Conservation (phyloP, 139 green algal species). For the Asterochloris erici region DNA sequence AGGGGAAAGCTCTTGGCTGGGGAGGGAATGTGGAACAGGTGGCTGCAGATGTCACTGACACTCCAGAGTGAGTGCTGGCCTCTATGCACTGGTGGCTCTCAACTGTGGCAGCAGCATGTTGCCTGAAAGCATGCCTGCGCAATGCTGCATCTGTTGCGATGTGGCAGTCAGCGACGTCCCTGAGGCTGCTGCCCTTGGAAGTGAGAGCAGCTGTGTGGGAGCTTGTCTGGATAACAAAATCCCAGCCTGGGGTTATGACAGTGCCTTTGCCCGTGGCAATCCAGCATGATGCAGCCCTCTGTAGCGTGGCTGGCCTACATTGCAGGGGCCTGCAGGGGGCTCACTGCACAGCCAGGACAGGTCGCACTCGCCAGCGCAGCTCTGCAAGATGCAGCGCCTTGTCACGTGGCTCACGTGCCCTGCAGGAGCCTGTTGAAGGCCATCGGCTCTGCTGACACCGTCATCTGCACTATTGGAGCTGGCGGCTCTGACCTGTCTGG, state of each 20-base stretch:
- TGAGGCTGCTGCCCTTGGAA: too few relatives aligned
- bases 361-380: too few relatives aligned
- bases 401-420: background rate
- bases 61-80: slow-evolving; percentile 13
- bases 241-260: too few relatives aligned
- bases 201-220: too few relatives aligned
- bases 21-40: slow-evolving; percentile 37
- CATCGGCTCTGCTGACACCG: slow-evolving; percentile 44
- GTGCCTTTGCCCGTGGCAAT: too few relatives aligned
- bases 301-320: background rate
- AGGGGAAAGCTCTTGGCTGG: slow-evolving; percentile 37
- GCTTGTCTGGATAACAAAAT: too few relatives aligned
- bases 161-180: too few relatives aligned
- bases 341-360: background rate
- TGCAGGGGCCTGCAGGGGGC: background rate
- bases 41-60: slow-evolving; percentile 46
- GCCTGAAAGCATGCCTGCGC: background rate
- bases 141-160: too few relatives aligned
- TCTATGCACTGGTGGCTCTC: background rate
- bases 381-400: too few relatives aligned
- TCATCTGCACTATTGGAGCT: slow-evolving; percentile 54
- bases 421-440: slow-evolving; percentile 35
- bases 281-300: too few relatives aligned
- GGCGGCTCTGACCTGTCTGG: slow-evolving; percentile 31
- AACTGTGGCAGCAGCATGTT: too few relatives aligned